A percentile compares a stretch with the other conserved stretches of the same genome.
These are phyloP conservation scores for Nissolia schottii DNA, from an alignment of 306 rosid species.

Conservation along the genomic window DNA sequence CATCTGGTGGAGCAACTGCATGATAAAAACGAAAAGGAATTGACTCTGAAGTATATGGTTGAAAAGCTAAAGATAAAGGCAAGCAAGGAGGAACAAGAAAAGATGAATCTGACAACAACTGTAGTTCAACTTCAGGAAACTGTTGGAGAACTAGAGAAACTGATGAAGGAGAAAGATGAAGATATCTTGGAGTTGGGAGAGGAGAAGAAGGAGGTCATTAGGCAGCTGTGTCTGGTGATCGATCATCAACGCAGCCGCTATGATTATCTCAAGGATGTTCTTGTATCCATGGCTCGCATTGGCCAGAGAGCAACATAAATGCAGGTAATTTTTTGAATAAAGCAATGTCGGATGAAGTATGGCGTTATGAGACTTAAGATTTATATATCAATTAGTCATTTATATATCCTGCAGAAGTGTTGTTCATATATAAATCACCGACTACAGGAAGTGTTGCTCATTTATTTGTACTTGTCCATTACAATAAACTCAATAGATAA, in stretches of 20 bases:
- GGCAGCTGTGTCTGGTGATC: conserved; percentile 89
- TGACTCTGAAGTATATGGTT: conserved; percentile 33
- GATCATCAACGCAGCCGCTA: conserved; percentile 82
- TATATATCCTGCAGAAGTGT: too few species aligned
- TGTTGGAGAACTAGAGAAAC: conserved; percentile 55
- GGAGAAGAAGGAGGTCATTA: conserved; percentile 91
- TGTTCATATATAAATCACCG: too few species aligned
- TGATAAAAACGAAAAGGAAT: conserved; percentile 38
- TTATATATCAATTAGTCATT: too few species aligned
- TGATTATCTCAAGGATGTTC: conserved; percentile 63
- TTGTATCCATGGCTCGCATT: conserved; percentile 46
- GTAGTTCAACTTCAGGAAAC: conserved; percentile 57
- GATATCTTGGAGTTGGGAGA: conserved; percentile 59
- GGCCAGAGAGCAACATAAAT: conserved; percentile 54
- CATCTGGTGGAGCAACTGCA: conserved; percentile 43
- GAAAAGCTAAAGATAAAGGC: conserved; percentile 52
- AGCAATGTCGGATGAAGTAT: conserved; percentile 24
- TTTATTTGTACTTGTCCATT: too few species aligned
- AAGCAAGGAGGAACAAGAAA: conserved; percentile 55
- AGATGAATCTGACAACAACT: conserved; percentile 45
- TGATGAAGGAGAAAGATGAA: conserved; percentile 67
- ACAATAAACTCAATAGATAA: too few species aligned
- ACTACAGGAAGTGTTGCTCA: too few species aligned
- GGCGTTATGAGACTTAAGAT: too few species aligned
- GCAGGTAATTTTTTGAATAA: background rate